Evolutionary conservation across 441 rosid genomes (phyloP), one percentile per base, ranked within the genome.

Genomic region (Macaranga tanarius): DNA sequence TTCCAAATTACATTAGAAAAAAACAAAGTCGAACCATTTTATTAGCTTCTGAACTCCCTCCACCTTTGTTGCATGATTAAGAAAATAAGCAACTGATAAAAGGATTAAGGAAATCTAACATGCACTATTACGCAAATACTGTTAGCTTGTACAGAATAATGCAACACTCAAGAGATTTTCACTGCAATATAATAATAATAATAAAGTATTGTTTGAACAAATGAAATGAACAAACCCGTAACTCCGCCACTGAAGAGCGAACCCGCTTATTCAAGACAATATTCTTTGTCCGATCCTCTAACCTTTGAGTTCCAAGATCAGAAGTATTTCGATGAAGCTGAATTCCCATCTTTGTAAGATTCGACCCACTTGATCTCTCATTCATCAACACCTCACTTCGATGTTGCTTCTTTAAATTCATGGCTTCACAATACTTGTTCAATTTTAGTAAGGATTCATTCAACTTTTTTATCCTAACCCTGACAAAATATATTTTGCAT

Each of bases 201-300:
- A 25, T 57, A 56, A n/a, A 40, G 62, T 10, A 70, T 50, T 34
- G 38, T 61, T n/a, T 58, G 40, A 48, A 60, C 55, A 68, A 45
- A 31, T 42, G 25, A 10, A 60, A 48, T 58, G 47, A 65, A 80
- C 90, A 77, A 66, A 88, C 90, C 89, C 88, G 86, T 58, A 76
- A 67, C 70, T 88, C 89, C 25, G 92, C 84, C 17, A 81, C 77
- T 50, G 91, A 81, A 28, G 88, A 70, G 62, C 89, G 87, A 72
- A 82, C 83, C 44, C 89, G 80, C 84, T 86, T 89, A 74, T 79
- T 86, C 77, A 80, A 68, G 64, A 75, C 80, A 77, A 70, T 73
- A 82, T 75, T 84, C 86, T 86, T 87, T 64, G 83, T 74, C 80
- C 83, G 79, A 69, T 84, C 89, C 77, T 88, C 89, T 63, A 79